Evolutionary conservation across 164 flowering plant species (phyloP), one percentile per base, ranked within the genome.

Genomic region (Piper betle): DNA sequence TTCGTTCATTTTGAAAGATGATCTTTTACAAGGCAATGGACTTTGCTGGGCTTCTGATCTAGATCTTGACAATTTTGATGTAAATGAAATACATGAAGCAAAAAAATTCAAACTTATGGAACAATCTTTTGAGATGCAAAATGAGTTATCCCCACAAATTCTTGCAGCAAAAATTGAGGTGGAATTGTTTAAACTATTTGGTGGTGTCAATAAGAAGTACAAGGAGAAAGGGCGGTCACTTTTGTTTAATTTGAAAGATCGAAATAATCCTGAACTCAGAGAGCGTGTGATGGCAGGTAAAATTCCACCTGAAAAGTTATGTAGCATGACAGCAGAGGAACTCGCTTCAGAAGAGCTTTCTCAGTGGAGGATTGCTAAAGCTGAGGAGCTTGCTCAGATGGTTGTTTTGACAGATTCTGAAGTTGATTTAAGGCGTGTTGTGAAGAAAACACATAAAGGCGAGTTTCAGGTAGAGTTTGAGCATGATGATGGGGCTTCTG

Each of bases 281-380:
- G 97, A 91, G 69, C 82, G 77, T 71, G 99, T 94, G 39, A 71
- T 91, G 81, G 79, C 86, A 12, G 96, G 97, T 59, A 88, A 83
- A 59, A 87, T 91, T 48, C 53, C 86, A 16, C 97, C 99, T n/a
- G 88, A 82, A 15, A 81, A 81, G 38, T 77, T 94, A 53, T 94
- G 97, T 73, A 74, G 88, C 6, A 94, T 94, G 99, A 83, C 91
- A 15, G 90, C 97, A 2, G 99, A 94, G 76, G 99, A 94, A 66
- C 94, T 94, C 70, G 99, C 99, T 74, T 94, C 99, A 4, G 79
- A 88, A 79, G 96, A 94, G 78, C 93, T 91, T 56, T 85, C 97
- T 38, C 59, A 91, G 76, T 94, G 99, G 97, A 84, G 99, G 55
- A 86, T 84, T 68, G 99, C 97, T 46, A 91, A 91, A 74, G 99